Conservation (phyloP, 106 monocot species). For the Gastrodia elata region DNA sequence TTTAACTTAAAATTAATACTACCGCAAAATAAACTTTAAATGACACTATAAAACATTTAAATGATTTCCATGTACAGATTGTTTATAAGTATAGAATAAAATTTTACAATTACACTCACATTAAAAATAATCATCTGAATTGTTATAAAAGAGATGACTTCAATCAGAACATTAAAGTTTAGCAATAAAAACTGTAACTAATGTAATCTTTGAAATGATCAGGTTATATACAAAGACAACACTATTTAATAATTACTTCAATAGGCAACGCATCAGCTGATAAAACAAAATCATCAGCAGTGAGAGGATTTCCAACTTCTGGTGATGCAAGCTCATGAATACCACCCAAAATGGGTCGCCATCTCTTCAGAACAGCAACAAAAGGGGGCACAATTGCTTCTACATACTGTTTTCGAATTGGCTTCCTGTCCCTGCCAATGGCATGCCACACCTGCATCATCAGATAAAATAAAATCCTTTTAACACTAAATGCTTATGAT, state of each 20-base stretch:
- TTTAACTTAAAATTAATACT: background rate
- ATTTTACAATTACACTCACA: background rate
- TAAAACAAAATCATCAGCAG: slow-evolving; percentile 76
- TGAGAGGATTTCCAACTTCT: slow-evolving; percentile 82
- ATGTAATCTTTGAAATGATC: background rate
- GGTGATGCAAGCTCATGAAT: slow-evolving; percentile 95
- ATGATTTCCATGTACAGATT: background rate
- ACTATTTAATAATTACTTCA: slow-evolving; percentile 45
- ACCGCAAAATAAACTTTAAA: background rate
- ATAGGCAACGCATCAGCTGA: slow-evolving; percentile 83
- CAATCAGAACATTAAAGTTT: background rate
- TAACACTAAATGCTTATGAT: background rate
- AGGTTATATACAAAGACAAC: slow-evolving; percentile 5
- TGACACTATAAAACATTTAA: background rate
- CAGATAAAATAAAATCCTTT: slow-evolving; percentile 2
- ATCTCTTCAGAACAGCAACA: slow-evolving; percentile 83
- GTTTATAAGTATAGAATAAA: background rate
- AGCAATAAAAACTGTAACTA: background rate
- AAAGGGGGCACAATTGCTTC: slow-evolving; percentile 91
- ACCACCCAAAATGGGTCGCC: slow-evolving; percentile 91
- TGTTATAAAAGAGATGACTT: background rate
- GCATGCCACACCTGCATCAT: slow-evolving; percentile 93
- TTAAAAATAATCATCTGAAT: background rate
- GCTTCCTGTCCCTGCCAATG: slow-evolving; percentile 63
- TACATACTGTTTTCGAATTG: slow-evolving; percentile 71